Evolutionary conservation across 495 filamentous ascomycete species (phyloP).

Genomic region (Lasiosphaeria ovina): DNA sequence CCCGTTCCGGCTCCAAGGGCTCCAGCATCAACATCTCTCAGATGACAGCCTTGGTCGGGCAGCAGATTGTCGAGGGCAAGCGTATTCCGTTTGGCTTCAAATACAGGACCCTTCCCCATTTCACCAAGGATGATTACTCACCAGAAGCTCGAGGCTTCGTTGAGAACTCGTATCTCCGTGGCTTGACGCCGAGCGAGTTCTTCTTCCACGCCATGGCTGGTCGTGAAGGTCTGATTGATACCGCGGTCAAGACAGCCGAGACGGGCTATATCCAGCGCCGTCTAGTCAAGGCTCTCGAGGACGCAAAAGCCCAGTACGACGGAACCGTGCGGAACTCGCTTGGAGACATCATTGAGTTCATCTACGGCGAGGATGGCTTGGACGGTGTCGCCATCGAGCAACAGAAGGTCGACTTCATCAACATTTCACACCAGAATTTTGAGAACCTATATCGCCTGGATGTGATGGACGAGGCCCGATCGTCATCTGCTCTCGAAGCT

Average conservation of each 20-base stretch:
- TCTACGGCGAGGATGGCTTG: constrained; percentile 96
- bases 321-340: constrained; percentile 96
- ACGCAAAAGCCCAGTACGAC: constrained; percentile 96
- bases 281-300: constrained; percentile 95
- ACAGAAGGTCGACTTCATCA: constrained; percentile 83
- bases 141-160: constrained; percentile 97
- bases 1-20: constrained; percentile 92
- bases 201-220: constrained; percentile 99
- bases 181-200: constrained; percentile 92
- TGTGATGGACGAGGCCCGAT: constrained; percentile 72
- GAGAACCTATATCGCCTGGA: constrained; percentile 83
- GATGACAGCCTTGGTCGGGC: constrained; percentile 96
- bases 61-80: constrained; percentile 97
- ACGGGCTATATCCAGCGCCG: constrained; percentile 99
- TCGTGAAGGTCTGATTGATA: constrained; percentile 99
- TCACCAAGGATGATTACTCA: constrained; percentile 98
- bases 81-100: constrained; percentile 99
- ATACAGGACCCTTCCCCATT: constrained; percentile 94
- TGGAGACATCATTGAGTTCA: constrained; percentile 94
- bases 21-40: constrained; percentile 99
- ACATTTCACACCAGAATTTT: constrained; percentile 68
- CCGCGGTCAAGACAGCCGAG: constrained; percentile 97
- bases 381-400: constrained; percentile 90
- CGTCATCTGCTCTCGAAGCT: constrained; percentile 62
- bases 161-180: constrained; percentile 97